Evolutionary conservation across 1,284 basidiomycete genomes (phyloP), one percentile per base, ranked within the genome.

Genomic region (Porogramme epimiltina): DNA sequence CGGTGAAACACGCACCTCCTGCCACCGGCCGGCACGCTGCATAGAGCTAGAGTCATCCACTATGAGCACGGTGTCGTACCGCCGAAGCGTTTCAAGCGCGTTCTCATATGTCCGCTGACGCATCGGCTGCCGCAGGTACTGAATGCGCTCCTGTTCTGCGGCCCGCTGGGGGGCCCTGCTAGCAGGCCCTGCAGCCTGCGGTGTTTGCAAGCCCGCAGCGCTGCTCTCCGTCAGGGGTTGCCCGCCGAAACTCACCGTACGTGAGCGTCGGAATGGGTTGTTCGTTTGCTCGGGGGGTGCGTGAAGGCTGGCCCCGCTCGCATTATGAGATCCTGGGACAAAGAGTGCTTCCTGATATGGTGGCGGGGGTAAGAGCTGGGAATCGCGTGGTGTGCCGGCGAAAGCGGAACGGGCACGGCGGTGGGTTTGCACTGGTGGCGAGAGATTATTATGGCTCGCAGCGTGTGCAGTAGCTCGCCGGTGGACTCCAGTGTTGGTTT

Each of bases 21-120:
- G 49, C 83, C 83, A 85, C 19, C 70, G 66, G 2, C 53, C 45
- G 3, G 71, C 74, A 13, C 54, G 47, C 8, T 42, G 26, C 83
- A 85, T 86, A 10, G 83, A 84, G 5, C 62, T 65, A 1, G 83
- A 85, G 61, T 85, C 84, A 62, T 85, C 83, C 39, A 85, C 68
- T 24, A 83, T 57, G 36, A 84, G 69, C 5, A 81, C 73, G 0
- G 79, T 84, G 39, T 84, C 72, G 53, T 79, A 84, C 47, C 70
- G 64, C 28, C 64, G 56, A 11, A 84, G 62, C 4, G 65, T 70
- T 34, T 75, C 68, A 5, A 82, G 59, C 2, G 70, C 75, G 50
- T 79, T 66, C 56, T 81, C 78, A 20, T 63, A 56, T 24, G 63
- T 66, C 42, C 64, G 57, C 55, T 58, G 55, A 3, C 67, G 62